Base-by-base conservation (phyloP, 2,329 filamentous ascomycete genomes). In the Colletotrichum sp. region DNA sequence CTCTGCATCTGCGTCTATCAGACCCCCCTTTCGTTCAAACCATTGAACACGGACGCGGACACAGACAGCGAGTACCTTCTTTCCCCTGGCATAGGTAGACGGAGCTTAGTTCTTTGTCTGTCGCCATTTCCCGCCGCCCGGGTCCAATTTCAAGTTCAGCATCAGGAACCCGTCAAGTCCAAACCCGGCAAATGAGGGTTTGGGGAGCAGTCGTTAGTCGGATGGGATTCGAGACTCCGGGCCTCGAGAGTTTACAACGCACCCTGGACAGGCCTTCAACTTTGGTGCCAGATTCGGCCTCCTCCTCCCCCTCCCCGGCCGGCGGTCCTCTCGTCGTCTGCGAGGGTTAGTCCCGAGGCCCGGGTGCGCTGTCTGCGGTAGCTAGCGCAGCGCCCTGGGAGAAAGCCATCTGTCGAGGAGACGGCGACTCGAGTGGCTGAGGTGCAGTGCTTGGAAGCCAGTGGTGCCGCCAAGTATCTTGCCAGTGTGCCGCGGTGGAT, bases 231-330 rank as follows among this genome's bases (percentile, higher is more conserved):
- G 36, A 67, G 52, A 52, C 32, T 62, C 22, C 13, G 27, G 22
- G 22, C 29, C 59, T 64, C 55, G 22, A 34, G 59, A 34, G 63
- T 59, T 30, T 52, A 64, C 44, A 52, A 7, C 70, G 39, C 39
- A 67, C 61, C 59, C 70, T 64, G 64, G 32, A 52, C 64, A 29
- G 62, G 52, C 64, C 73, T 76, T 73, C 70, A 73, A 73, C 59
- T 65, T 70, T 72, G 57, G 44, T 68, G 59, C 70, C 64, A 76
- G 57, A 76, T 73, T 61, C 44, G 70, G 70, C 44, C 39, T 49
- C 39, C 19, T 44, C 39, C 39, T n/a, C 19, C 19, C 19, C 39
- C 19, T n/a, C 19, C 19, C 39, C 39, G 39, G 39, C 39, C 39
- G 39, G 39, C 39, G 39, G 39, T n/a, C 39, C 39, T 49, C 9